A percentile compares a stretch with the other conserved stretches of the same genome.
These are phyloP conservation scores for Trypanosoma grayi DNA, from an alignment of 208 protist species.

Conservation along the genomic window DNA sequence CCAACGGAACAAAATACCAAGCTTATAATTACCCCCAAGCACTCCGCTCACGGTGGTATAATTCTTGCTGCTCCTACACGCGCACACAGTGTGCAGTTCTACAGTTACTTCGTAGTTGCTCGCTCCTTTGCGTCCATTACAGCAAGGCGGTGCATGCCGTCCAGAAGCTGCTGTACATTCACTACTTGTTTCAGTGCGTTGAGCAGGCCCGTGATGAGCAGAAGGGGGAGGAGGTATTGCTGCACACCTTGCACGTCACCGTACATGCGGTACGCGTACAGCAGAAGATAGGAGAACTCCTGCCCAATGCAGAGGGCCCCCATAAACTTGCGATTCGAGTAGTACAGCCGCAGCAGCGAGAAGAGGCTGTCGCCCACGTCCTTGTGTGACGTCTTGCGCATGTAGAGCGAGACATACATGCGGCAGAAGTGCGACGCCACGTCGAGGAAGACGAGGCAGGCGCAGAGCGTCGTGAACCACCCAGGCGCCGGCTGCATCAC, in stretches of 20 bases:
- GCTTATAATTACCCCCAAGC: too few relatives aligned
- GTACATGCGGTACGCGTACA: constrained; percentile 79
- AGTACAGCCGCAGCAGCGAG: constrained; percentile 88
- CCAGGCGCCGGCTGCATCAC: constrained; percentile 68
- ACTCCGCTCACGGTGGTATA: too few relatives aligned
- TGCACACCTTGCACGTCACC: constrained; percentile 22
- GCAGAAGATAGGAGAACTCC: constrained; percentile 89
- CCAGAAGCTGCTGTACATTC: constrained; percentile 89
- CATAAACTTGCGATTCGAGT: constrained; percentile 86
- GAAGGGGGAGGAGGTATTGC: constrained; percentile 12
- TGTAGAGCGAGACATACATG: constrained; percentile 86
- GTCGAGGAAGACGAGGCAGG: constrained; percentile 86
- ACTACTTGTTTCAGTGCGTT: constrained; percentile 86
- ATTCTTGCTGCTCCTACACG: background rate
- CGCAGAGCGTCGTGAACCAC: constrained; percentile 48
- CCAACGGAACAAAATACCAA: too few relatives aligned
- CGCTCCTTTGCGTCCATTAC: constrained; percentile 65
- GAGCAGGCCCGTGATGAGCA: constrained; percentile 32
- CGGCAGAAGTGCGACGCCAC: constrained; percentile 92
- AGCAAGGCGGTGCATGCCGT: constrained; percentile 82
- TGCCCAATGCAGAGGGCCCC: constrained; percentile 86
- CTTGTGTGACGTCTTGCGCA: constrained; percentile 76
- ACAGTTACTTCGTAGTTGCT: constrained; percentile 1
- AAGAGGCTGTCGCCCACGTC: constrained; percentile 82
- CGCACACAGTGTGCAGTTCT: background rate